Conservation (phyloP, 345 rosid genomes). For the Camelina laxa region DNA sequence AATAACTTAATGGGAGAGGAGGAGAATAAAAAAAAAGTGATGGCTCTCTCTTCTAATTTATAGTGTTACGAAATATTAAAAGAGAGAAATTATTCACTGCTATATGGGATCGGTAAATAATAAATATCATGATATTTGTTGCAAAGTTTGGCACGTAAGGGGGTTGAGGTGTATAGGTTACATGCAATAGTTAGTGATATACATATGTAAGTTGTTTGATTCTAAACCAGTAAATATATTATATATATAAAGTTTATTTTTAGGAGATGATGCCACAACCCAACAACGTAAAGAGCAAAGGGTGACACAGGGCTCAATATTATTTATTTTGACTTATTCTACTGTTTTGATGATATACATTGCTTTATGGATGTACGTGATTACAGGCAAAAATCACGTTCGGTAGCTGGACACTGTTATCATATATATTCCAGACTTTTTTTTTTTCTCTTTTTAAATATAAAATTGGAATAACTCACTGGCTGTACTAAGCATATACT, state of each 20-base stretch:
- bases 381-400: constrained; percentile 43
- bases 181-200: constrained; percentile 31
- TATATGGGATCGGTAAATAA: constrained; percentile 28
- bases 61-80: not conserved
- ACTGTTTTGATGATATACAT: constrained; percentile 32
- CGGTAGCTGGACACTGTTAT: constrained; percentile 34
- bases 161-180: constrained; percentile 10
- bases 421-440: not conserved
- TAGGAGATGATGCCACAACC: constrained; percentile 27
- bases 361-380: constrained; percentile 47
- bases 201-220: not conserved
- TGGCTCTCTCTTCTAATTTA: constrained; percentile 30
- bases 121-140: constrained; percentile 41
- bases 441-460: not conserved
- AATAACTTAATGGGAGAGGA: constrained; percentile 16
- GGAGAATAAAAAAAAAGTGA: constrained; percentile 1
- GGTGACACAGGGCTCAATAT: constrained; percentile 39
- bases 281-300: constrained; percentile 1
- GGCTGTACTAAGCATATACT: constrained; percentile 29
- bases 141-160: constrained; percentile 40
- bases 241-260: constrained; percentile 17
- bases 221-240: not conserved
- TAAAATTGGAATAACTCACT: constrained; percentile 11
- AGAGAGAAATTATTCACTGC: not conserved
- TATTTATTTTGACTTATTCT: constrained; percentile 39